Percentiles rank a stretch among this genome's conserved stretches.
Conservation (phyloP, 768 basidiomycete species). For the Russula olivacea region DNA sequence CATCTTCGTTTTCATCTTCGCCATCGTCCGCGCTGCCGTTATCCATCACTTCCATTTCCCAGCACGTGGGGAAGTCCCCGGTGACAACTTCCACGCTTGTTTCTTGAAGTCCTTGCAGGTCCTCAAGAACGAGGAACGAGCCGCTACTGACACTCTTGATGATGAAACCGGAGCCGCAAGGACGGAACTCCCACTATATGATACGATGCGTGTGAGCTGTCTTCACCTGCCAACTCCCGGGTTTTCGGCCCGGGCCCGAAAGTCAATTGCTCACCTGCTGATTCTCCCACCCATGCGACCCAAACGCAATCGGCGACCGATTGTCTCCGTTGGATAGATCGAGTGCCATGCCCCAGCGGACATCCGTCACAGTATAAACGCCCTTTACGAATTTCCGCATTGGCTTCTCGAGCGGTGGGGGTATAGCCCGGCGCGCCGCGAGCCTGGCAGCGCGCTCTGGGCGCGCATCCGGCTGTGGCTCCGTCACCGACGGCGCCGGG, state of each 20-base stretch:
- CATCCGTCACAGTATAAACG: slow-evolving; percentile 23
- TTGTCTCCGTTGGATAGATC: slow-evolving; percentile 23
- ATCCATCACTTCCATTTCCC: slow-evolving; percentile 25
- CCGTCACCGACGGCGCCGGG: slow-evolving; percentile 4
- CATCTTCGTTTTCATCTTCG: slow-evolving; percentile 17
- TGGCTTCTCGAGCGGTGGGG: background rate
- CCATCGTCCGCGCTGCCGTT: slow-evolving; percentile 13
- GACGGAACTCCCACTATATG: slow-evolving; percentile 18
- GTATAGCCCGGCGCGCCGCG: slow-evolving; percentile 9
- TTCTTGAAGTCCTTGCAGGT: slow-evolving; percentile 9
- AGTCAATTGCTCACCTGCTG: slow-evolving; percentile 19
- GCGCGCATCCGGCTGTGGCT: slow-evolving; percentile 7
- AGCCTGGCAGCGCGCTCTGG: slow-evolving; percentile 15
- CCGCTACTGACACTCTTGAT: slow-evolving; percentile 16
- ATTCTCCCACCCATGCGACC: slow-evolving; percentile 25
- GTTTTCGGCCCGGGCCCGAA: background rate
- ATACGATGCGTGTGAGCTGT: background rate
- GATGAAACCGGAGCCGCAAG: slow-evolving; percentile 16
- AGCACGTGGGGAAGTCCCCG: slow-evolving; percentile 23
- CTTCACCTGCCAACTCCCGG: background rate
- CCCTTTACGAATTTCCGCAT: slow-evolving; percentile 20
- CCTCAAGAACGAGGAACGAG: slow-evolving; percentile 13
- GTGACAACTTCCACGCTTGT: slow-evolving; percentile 7
- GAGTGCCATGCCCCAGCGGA: slow-evolving; percentile 24
- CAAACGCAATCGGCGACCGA: slow-evolving; percentile 21